Evolutionary conservation across 2,329 filamentous ascomycete genomes (phyloP).

Genomic region (Calycina herbarum): DNA sequence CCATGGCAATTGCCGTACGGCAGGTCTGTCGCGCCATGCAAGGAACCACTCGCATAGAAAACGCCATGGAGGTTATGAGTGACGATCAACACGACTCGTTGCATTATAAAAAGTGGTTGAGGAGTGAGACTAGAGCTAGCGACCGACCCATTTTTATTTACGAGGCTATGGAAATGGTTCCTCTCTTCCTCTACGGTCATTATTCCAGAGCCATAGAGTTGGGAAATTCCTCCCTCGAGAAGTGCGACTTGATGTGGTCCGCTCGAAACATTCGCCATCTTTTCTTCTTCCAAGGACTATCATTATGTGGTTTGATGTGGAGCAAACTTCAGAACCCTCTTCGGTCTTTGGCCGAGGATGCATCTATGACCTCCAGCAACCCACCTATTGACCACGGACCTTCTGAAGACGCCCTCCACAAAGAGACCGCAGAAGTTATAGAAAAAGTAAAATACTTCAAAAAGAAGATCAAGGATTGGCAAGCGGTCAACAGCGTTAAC

Average conservation of each 20-base stretch:
- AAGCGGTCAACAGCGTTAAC: slow-evolving; percentile 65
- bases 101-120: slow-evolving; percentile 60
- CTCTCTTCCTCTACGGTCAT: slow-evolving; percentile 63
- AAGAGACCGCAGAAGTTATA: slow-evolving; percentile 50
- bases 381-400: slow-evolving; percentile 9
- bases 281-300: slow-evolving; percentile 60
- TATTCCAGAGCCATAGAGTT: slow-evolving; percentile 60
- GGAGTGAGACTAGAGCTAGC: slow-evolving; percentile 51
- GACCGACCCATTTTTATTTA: slow-evolving; percentile 68
- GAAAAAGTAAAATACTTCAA: slow-evolving; percentile 55
- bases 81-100: slow-evolving; percentile 65
- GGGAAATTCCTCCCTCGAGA: slow-evolving; percentile 51
- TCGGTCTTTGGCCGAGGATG: slow-evolving; percentile 20
- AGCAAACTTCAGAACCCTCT: slow-evolving; percentile 32
- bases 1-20: slow-evolving; percentile 63
- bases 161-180: slow-evolving; percentile 63
- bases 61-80: slow-evolving; percentile 55
- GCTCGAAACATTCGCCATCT: slow-evolving; percentile 57
- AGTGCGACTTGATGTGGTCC: slow-evolving; percentile 56
- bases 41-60: slow-evolving; percentile 63
- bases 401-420: slow-evolving; percentile 44
- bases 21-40: slow-evolving; percentile 70
- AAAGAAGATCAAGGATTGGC: slow-evolving; percentile 63
- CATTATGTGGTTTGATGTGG: slow-evolving; percentile 52
- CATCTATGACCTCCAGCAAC: slow-evolving; percentile 42